Conservation (phyloP, 768 basidiomycete genomes). For the Termitomyces heimii region DNA sequence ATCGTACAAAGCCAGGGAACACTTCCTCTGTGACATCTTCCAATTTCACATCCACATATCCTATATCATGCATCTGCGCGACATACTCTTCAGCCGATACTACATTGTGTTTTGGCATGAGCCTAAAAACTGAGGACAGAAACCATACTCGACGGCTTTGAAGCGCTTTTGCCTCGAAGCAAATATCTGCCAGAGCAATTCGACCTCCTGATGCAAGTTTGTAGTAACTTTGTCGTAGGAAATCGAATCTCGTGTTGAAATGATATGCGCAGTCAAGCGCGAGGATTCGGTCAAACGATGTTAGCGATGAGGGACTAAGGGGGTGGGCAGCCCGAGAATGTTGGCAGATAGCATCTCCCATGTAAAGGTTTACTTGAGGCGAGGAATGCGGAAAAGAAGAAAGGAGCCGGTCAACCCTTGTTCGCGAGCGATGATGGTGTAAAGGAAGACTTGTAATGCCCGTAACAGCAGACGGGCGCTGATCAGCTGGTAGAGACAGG, state of each 20-base stretch:
- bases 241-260: conserved; percentile 44
- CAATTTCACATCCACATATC: conserved; percentile 46
- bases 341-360: conserved; percentile 46
- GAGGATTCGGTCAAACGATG: conserved; percentile 42
- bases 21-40: conserved; percentile 54
- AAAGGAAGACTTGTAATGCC: conserved; percentile 52
- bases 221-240: conserved; percentile 44
- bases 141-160: conserved; percentile 18
- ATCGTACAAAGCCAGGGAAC: conserved; percentile 50
- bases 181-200: conserved; percentile 59
- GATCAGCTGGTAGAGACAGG: conserved; percentile 36
- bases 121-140: conserved; percentile 24
- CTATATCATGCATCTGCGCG: conserved; percentile 36
- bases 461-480: conserved; percentile 39
- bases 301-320: conserved; percentile 27
- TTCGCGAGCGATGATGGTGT: conserved; percentile 42
- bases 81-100: conserved; percentile 41
- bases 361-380: conserved; percentile 33
- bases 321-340: conserved; percentile 31
- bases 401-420: conserved; percentile 30
- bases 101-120: conserved; percentile 47
- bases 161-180: conserved; percentile 31
- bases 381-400: conserved; percentile 8
- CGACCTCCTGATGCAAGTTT: conserved; percentile 44
- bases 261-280: conserved; percentile 71